Percentiles rank a stretch among this genome's conserved stretches.
Evolutionary conservation across 2,329 filamentous ascomycete species (phyloP).

Genomic region (Fusarium sp.): DNA sequence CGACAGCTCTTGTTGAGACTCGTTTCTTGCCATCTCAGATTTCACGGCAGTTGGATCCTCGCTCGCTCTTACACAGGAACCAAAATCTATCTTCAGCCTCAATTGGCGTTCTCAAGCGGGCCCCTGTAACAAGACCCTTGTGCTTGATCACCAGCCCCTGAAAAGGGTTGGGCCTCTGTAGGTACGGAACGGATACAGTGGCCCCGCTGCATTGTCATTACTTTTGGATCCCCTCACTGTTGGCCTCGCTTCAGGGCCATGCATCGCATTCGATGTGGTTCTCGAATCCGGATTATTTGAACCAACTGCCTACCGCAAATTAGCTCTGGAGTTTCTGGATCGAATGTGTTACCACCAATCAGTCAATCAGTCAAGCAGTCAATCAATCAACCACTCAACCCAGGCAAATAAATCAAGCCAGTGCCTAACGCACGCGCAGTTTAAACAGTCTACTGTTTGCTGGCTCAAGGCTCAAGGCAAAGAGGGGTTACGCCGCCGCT

Average conservation of each 20-base stretch:
- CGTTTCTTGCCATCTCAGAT: neutral
- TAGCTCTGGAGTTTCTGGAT: slow-evolving; percentile 17
- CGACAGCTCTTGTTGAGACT: neutral
- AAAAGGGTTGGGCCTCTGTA: slow-evolving; percentile 25
- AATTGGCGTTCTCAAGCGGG: neutral
- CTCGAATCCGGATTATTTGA: slow-evolving; percentile 16
- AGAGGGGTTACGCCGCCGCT: slow-evolving; percentile 44
- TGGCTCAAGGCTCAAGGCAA: slow-evolving; percentile 31
- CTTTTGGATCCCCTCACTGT: slow-evolving; percentile 26
- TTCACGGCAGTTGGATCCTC: slow-evolving; percentile 5
- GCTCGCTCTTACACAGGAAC: slow-evolving; percentile 10
- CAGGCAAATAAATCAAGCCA: slow-evolving; percentile 20
- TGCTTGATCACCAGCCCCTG: slow-evolving; percentile 32
- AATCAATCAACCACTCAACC: slow-evolving; percentile 23
- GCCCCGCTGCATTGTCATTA: slow-evolving; percentile 27
- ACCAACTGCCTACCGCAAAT: slow-evolving; percentile 15
- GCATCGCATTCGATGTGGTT: slow-evolving; percentile 6
- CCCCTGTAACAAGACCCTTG: slow-evolving; percentile 26
- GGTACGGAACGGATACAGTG: too few species aligned
- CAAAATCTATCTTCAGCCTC: slow-evolving; percentile 6
- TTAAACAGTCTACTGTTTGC: slow-evolving; percentile 35
- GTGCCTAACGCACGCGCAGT: slow-evolving; percentile 34
- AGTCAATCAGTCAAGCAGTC: slow-evolving; percentile 19
- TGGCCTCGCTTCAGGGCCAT: slow-evolving; percentile 16
- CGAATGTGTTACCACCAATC: slow-evolving; percentile 24